phyloP scores from a whole-genome alignment of 768 basidiomycete species.

The Botryobasidium botryosum region DNA sequence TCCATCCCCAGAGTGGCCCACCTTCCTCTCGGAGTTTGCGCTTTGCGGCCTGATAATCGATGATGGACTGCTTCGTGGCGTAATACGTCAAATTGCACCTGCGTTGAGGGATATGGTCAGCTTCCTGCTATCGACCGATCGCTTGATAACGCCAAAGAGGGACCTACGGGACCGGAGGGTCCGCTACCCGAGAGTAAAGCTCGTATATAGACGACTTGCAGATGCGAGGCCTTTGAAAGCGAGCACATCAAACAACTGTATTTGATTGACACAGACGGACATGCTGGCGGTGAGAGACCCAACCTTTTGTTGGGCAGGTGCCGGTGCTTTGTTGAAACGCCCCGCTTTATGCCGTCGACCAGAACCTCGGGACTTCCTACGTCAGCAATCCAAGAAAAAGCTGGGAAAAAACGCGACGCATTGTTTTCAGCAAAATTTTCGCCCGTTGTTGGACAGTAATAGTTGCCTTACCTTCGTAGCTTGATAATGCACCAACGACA shows the following conservation, averaged over 20 bases:
- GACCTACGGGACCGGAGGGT: not conserved
- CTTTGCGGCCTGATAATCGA: conserved; percentile 3
- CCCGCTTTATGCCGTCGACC: conserved; percentile 42
- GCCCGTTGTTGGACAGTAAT: not conserved
- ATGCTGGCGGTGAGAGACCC: too few species aligned
- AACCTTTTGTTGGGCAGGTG: not conserved
- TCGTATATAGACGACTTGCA: conserved; percentile 5
- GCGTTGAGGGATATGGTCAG: not conserved
- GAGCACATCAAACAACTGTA: too few species aligned
- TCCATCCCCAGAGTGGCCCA: conserved; percentile 7
- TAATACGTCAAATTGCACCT: not conserved
- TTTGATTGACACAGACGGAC: not conserved
- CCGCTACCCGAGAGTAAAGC: not conserved
- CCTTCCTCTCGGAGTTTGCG: not conserved
- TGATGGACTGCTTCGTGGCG: not conserved
- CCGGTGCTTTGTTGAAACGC: not conserved
- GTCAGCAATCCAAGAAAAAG: conserved; percentile 53
- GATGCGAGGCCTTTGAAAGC: not conserved
- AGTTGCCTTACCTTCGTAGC: conserved; percentile 59
- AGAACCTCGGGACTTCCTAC: conserved; percentile 38
- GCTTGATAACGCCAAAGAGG: not conserved
- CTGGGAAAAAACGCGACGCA: conserved; percentile 27
- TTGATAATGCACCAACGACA: conserved; percentile 27
- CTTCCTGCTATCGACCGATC: too few species aligned
- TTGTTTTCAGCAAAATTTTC: not conserved